Conservation (phyloP, 75 land plant species). For the Larix kaempferi region DNA sequence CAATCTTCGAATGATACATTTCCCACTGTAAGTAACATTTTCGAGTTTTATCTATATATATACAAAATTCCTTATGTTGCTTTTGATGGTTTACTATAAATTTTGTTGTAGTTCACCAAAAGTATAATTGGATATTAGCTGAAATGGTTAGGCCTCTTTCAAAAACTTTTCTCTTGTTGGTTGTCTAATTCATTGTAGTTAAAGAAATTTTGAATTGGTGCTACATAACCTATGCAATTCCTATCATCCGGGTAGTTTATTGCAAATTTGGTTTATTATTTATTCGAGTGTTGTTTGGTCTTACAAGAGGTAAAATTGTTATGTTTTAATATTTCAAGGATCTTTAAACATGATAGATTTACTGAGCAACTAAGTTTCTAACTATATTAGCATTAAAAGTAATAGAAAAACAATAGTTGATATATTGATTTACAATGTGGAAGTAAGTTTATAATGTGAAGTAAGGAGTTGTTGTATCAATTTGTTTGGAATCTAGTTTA, state of each 20-base stretch:
- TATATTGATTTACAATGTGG: too few relatives aligned
- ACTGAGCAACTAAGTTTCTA: too few relatives aligned
- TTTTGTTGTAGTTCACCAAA: not conserved
- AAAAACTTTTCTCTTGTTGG: too few relatives aligned
- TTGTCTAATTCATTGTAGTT: not conserved
- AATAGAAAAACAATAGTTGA: too few relatives aligned
- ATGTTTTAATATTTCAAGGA: too few relatives aligned
- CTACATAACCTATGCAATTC: not conserved
- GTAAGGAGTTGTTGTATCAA: too few relatives aligned
- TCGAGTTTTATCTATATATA: not conserved
- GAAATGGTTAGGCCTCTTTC: not conserved
- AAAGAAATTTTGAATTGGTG: not conserved
- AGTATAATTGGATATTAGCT: conserved; percentile 7
- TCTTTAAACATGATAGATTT: too few relatives aligned
- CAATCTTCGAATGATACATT: conserved; percentile 98
- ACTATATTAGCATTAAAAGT: too few relatives aligned
- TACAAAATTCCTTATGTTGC: not conserved
- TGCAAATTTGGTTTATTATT: not conserved
- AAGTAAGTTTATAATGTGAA: too few relatives aligned
- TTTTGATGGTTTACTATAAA: not conserved
- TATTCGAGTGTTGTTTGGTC: too few relatives aligned
- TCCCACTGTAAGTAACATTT: conserved; percentile 65
- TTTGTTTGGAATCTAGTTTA: too few relatives aligned
- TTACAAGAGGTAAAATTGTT: too few relatives aligned
- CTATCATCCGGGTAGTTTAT: not conserved